Evolutionary conservation across 1,284 basidiomycete genomes (phyloP), one percentile per base, ranked within the genome.

Genomic region (Cryptococcus wingfieldii): DNA sequence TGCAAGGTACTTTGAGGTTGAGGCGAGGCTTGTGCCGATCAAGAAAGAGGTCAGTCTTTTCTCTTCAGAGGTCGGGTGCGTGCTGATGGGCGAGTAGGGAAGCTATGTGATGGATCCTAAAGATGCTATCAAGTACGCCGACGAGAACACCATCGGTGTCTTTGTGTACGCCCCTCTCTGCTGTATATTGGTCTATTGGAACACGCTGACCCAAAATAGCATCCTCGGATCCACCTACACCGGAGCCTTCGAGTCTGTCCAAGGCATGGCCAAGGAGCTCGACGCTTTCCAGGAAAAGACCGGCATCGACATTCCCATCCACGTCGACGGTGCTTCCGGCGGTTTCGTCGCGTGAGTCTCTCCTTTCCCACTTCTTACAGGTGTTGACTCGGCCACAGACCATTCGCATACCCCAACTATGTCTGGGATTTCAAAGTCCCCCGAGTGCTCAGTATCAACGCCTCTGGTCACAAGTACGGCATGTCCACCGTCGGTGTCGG

Each of bases 211-310:
- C 25, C 16, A 10, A 3, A 27, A 4, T 41, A 66, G 63, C 43
- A 70, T 70, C 54, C 63, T 69, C 31, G 81, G 81, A 12, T 80
- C 78, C 54, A 96, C 93, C 14, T 95, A 95, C 77, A 96, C 93
- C 2, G 94, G 93, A 12, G 88, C 89, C 65, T 96, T 94, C 70
- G 94, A 97, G 70, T 86, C 88, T 23, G 93, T 97, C 45, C 84
- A 90, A 71, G 89, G 87, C 68, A 89, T 97, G 85, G 79, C 86
- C 3, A 84, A 86, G 53, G 80, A 90, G 19, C 81, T 98, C 50
- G 94, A 97, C 74, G 85, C 87, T 63, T 93, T 89, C 70, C 86
- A 97, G 77, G 77, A 72, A n/a, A 80, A 83, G 67, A 94, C 90
- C 0, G 93, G 94, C 1, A 78, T 83, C 65, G 82, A 77, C 47